Evolutionary conservation across 2,329 filamentous ascomycete species (phyloP).

Genomic region (Pestalotiopsis sp.): DNA sequence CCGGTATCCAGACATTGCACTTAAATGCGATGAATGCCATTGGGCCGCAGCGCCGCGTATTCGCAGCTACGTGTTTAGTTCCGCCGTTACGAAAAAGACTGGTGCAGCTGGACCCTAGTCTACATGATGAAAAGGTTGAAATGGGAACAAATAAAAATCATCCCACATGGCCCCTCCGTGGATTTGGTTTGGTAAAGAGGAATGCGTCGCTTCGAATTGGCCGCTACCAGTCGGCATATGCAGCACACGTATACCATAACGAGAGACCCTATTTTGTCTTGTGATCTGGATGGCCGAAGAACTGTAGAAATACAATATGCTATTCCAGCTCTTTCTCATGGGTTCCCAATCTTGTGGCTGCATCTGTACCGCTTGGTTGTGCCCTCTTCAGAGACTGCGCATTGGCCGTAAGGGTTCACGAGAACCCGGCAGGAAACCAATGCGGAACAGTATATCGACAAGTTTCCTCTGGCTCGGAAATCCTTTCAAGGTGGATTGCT

Average conservation of each 20-base stretch:
- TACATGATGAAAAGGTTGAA: neutral
- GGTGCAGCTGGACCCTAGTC: neutral
- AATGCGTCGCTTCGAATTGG: conserved; percentile 11
- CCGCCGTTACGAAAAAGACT: neutral
- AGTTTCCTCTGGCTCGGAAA: neutral
- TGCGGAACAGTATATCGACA: too few species aligned
- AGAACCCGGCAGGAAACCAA: too few species aligned
- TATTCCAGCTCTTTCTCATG: too few species aligned
- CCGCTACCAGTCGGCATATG: neutral
- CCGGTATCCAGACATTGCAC: too few species aligned
- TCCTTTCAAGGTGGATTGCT: conserved; percentile 1
- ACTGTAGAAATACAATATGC: neutral
- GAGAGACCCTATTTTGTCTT: too few species aligned
- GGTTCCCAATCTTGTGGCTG: too few species aligned
- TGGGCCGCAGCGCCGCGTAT: too few species aligned
- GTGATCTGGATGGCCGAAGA: neutral
- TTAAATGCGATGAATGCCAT: too few species aligned
- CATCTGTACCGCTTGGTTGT: too few species aligned
- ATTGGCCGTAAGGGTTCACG: too few species aligned
- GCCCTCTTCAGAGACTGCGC: too few species aligned
- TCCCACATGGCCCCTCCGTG: neutral
- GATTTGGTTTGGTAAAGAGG: neutral
- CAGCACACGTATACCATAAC: neutral
- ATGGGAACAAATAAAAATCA: neutral
- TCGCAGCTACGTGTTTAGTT: neutral